A percentile compares a stretch with the other conserved stretches of the same genome.
Conservation (phyloP, 129 eudicot species). For the Artemisia argyi region DNA sequence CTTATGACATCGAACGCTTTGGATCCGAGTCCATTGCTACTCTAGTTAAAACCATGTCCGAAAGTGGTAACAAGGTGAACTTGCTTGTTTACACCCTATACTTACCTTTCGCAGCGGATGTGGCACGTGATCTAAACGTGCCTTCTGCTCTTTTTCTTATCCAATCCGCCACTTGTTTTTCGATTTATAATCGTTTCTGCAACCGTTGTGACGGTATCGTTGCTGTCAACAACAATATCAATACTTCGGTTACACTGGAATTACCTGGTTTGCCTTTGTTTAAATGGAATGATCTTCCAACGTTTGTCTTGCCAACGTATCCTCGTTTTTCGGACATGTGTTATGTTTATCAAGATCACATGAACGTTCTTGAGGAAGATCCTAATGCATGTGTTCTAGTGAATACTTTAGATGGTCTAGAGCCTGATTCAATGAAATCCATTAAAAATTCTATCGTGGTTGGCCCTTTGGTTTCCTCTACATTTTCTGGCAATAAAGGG, state of each 20-base stretch:
- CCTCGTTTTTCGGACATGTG: constrained; percentile 16
- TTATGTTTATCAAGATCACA: constrained; percentile 38
- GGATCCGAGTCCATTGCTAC: constrained; percentile 29
- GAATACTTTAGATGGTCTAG: constrained; percentile 49
- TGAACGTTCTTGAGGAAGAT: constrained; percentile 24
- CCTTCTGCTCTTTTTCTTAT: constrained; percentile 59
- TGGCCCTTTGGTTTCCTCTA: constrained; percentile 57
- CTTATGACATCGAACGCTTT: constrained; percentile 11
- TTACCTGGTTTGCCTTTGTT: constrained; percentile 48
- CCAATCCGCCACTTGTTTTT: constrained; percentile 45
- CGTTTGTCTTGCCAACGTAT: constrained; percentile 32
- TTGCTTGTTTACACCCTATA: constrained; percentile 41
- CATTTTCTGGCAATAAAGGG: constrained; percentile 21
- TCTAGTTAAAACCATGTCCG: constrained; percentile 21
- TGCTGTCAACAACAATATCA: neutral
- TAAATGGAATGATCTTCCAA: constrained; percentile 35
- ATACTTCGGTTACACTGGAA: constrained; percentile 19
- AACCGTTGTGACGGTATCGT: constrained; percentile 35
- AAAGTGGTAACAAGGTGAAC: constrained; percentile 36
- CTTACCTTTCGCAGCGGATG: constrained; percentile 59
- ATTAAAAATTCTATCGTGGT: constrained; percentile 25
- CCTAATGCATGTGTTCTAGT: constrained; percentile 27
- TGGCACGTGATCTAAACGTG: constrained; percentile 50
- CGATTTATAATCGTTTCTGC: constrained; percentile 42
- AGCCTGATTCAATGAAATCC: too few relatives aligned